Base-by-base conservation (phyloP, 208 protist genomes). In the Acanthamoeba castellanii region DNA sequence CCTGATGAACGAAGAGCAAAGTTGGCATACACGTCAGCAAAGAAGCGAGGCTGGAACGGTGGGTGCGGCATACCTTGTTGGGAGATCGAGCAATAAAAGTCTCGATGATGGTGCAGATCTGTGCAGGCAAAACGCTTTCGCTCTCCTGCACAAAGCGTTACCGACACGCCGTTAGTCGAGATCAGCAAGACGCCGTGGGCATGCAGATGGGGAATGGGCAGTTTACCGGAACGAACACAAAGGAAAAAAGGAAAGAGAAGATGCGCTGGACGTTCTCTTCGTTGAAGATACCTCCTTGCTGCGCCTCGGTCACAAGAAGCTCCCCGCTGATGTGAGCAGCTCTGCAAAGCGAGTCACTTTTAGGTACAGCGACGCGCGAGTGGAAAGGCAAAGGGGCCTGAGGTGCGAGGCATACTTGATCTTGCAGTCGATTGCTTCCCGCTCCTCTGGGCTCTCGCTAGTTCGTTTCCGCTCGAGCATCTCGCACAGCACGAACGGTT, bases 121-220 rank as follows among this genome's bases (percentile, higher is more conserved):
- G 81, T 64, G 81, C 50, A 88, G 81, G 81, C 50, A 88, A 88
- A 88, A 25, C 81, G 37, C 81, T 88, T 88, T 88, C 81, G 22
- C 81, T 64, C 81, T 88, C 81, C 81, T 88, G 20, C 30, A n/a
- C 42, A 66, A 14, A 66, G 52, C 52, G 52, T 22, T 14, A 74
- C 22, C 22, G 3, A 37, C 66, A 72, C 37, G 37, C 37, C 37
- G 37, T 37, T 37, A 37, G 4, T 45, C 42, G 42, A 45, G 42
- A 45, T 45, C 42, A 45, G 42, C 5, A 45, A 45, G 42, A 45
- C 42, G 42, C 42, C 42, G 42, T 9, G 37, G 37, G 37, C 37
- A 42, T 42, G 37, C 37, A 42, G 2, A 42, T 42, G 37, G 37
- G 37, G 72, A 25, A 34, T 8, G 32, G 50, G 13, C n/a, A 45